Percentiles rank a stretch among this genome's conserved stretches.
Evolutionary conservation across 75 land plant species (phyloP).

Genomic region (Isoetes taiwanensis): DNA sequence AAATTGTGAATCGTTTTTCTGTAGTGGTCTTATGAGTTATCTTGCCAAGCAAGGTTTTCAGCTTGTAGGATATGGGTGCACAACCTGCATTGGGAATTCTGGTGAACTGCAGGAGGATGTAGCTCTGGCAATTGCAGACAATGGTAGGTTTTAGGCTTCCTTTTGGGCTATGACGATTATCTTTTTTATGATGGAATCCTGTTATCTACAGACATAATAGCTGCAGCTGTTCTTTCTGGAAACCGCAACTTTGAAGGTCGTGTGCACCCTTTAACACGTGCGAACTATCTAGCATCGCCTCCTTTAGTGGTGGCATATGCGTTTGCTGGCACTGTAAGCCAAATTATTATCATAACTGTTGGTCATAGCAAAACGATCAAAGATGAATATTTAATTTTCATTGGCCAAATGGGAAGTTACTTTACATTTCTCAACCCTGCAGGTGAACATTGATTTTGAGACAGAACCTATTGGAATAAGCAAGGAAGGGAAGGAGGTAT

Average conservation of each 20-base stretch:
- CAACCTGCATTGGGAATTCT: slow-evolving; percentile 93
- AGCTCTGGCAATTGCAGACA: slow-evolving; percentile 61
- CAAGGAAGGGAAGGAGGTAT: slow-evolving; percentile 64
- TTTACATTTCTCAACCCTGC: too few species aligned
- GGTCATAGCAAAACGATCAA: too few species aligned
- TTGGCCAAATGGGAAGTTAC: too few species aligned
- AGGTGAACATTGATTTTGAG: slow-evolving; percentile 88
- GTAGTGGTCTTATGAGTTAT: slow-evolving; percentile 70
- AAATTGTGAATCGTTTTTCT: neutral
- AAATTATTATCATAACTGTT: too few species aligned
- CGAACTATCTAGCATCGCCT: slow-evolving; percentile 93
- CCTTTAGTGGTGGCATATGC: slow-evolving; percentile 93
- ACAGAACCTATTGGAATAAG: slow-evolving; percentile 69
- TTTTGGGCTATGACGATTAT: too few species aligned
- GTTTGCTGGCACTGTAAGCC: slow-evolving; percentile 79
- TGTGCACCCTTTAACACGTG: slow-evolving; percentile 85
- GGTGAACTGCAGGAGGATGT: slow-evolving; percentile 86
- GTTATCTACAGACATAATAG: slow-evolving; percentile 59
- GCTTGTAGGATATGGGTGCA: slow-evolving; percentile 94
- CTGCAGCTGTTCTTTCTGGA: slow-evolving; percentile 87
- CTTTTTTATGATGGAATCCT: slow-evolving; percentile 1
- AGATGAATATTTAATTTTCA: too few species aligned
- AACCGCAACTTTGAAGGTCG: slow-evolving; percentile 94
- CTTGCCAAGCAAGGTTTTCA: slow-evolving; percentile 66
- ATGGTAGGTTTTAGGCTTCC: slow-evolving; percentile 59